Evolutionary conservation across 305 asterid genomes (phyloP), one percentile per base, ranked within the genome.

Genomic region (Solanum hybrid): DNA sequence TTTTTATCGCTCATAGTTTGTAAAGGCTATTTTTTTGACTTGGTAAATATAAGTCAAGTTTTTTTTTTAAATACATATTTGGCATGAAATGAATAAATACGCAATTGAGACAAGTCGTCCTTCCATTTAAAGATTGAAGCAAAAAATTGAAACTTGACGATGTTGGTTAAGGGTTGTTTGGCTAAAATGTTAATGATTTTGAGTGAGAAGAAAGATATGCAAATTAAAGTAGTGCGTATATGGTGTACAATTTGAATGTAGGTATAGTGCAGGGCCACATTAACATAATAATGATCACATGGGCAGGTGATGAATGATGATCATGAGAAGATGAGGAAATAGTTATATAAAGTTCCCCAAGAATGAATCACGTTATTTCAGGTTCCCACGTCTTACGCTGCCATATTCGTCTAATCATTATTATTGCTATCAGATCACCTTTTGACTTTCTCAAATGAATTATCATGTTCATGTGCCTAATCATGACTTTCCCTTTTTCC

Each of bases 341-440:
- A 81, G 12, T 82, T 26, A 17, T 41, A 37, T 24, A 14, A 39
- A 81, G 75, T 31, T 84, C 75, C 75, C 88, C 88, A 51, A 31
- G 88, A 84, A 84, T 84, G 77, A 57, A 85, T 85, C 88, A 85
- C 88, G 88, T 85, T 31, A 85, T 6, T 57, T 85, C 32, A 36
- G 88, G 87, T 36, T 39, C 87, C 87, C 87, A 81, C 87, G 87
- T 38, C 87, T 39, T 26, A 8, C 87, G 87, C 70, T 81, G 88
- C 75, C 68, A 39, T 82, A 82, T 82, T 83, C 33, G 57, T 32
- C 26, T 78, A 78, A 80, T 79, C 26, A 20, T 61, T 17, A 79
- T 37, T 79, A 79, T 36, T 79, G 6, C 22, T 37, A n/a, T 81
- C n/a, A 38, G 29, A 37, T 27, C 27, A 10, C 10, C 77, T 85